phyloP scores from a whole-genome alignment of 179 eudicot genomes.

The Corrigiola litoralis region DNA sequence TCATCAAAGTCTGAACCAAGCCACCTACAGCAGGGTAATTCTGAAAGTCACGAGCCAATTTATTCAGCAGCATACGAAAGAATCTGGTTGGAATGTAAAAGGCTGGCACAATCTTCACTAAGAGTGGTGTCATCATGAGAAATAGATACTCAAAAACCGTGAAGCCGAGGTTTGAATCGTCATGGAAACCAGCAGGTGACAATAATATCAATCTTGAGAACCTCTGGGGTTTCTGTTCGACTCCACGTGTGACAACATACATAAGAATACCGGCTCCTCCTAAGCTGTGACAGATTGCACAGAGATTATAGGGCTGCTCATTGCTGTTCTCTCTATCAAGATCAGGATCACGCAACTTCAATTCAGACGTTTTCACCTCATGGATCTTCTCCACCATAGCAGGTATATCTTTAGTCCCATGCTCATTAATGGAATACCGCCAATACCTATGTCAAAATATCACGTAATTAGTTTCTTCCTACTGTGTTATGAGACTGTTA shows the following conservation, averaged over 20 bases:
- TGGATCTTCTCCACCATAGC: conserved; percentile 88
- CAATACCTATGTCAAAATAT: conserved; percentile 61
- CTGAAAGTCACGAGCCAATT: conserved; percentile 86
- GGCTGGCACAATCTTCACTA: conserved; percentile 68
- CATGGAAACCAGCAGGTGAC: conserved; percentile 96
- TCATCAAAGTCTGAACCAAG: conserved; percentile 84
- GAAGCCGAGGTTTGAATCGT: conserved; percentile 61
- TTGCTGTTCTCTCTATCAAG: conserved; percentile 30
- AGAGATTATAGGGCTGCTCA: conserved; percentile 72
- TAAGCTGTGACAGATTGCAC: conserved; percentile 83
- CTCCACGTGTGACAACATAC: conserved; percentile 63
- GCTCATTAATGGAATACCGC: conserved; percentile 93
- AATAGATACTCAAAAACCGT: conserved; percentile 49
- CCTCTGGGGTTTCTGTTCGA: conserved; percentile 70
- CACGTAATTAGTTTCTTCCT: background rate
- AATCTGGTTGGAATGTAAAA: conserved; percentile 89
- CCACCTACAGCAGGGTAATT: conserved; percentile 96
- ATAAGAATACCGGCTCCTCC: conserved; percentile 90
- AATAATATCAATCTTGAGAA: conserved; percentile 71
- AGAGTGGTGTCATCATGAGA: conserved; percentile 55
- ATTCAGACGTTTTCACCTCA: conserved; percentile 65
- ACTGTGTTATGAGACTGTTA: background rate
- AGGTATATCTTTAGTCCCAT: conserved; percentile 84
- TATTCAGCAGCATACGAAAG: conserved; percentile 88
- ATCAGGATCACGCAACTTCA: conserved; percentile 42